Conservation (phyloP, 2,329 filamentous ascomycete species). For the Xylariaceae sp. region DNA sequence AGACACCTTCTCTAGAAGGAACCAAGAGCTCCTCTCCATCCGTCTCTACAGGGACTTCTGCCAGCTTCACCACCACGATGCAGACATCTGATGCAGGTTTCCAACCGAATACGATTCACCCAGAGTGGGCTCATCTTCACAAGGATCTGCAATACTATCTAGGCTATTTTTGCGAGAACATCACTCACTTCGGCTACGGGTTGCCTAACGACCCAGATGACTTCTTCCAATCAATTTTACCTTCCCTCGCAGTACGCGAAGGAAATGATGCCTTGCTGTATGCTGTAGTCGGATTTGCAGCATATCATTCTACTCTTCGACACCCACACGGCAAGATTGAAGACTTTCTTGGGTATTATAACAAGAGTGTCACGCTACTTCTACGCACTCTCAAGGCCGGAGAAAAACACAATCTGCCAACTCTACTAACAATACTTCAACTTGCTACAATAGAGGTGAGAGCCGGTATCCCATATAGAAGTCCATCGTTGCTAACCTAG, state of each 20-base stretch:
- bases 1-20: slow-evolving; percentile 60
- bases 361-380: slow-evolving; percentile 81
- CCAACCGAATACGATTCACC: slow-evolving; percentile 38
- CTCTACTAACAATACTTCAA: slow-evolving; percentile 86
- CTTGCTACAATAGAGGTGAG: slow-evolving; percentile 90
- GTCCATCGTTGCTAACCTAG: slow-evolving; percentile 24
- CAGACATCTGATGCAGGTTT: slow-evolving; percentile 42
- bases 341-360: slow-evolving; percentile 88
- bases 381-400: slow-evolving; percentile 73
- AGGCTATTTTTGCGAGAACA: slow-evolving; percentile 76
- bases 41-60: slow-evolving; percentile 53
- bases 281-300: slow-evolving; percentile 85
- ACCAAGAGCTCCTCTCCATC: slow-evolving; percentile 61
- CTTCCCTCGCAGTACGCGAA: slow-evolving; percentile 71
- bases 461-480: slow-evolving; percentile 20
- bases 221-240: slow-evolving; percentile 76
- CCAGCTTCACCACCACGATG: slow-evolving; percentile 45
- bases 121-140: slow-evolving; percentile 65
- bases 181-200: slow-evolving; percentile 84
- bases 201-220: slow-evolving; percentile 72
- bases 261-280: slow-evolving; percentile 81
- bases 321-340: slow-evolving; percentile 76
- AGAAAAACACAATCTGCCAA: slow-evolving; percentile 74
- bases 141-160: slow-evolving; percentile 80
- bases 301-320: slow-evolving; percentile 80